Conservation (phyloP, 768 basidiomycete genomes). For the Piloderma croceum region DNA sequence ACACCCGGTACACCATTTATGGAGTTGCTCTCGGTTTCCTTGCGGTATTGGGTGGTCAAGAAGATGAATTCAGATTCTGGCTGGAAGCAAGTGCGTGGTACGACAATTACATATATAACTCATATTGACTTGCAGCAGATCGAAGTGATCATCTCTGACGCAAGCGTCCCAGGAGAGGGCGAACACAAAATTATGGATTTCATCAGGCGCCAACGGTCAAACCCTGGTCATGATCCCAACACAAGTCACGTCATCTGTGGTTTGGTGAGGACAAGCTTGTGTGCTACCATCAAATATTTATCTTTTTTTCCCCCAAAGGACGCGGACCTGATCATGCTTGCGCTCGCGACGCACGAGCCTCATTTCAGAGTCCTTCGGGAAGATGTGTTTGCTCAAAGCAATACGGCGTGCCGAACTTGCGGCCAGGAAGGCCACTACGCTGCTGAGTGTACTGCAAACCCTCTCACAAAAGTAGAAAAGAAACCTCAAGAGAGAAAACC, state of each 20-base stretch:
- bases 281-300: neutral
- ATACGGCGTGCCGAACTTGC: slow-evolving; percentile 82
- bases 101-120: neutral
- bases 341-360: slow-evolving; percentile 97
- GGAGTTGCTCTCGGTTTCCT: slow-evolving; percentile 79
- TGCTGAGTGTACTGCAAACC: slow-evolving; percentile 84
- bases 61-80: slow-evolving; percentile 95
- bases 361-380: slow-evolving; percentile 95
- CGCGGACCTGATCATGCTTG: slow-evolving; percentile 98
- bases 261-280: slow-evolving; percentile 48
- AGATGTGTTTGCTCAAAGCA: slow-evolving; percentile 88
- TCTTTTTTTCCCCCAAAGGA: slow-evolving; percentile 50
- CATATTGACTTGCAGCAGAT: slow-evolving; percentile 44
- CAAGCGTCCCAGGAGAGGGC: slow-evolving; percentile 95
- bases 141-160: slow-evolving; percentile 94
- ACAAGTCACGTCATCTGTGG: slow-evolving; percentile 97
- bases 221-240: slow-evolving; percentile 90
- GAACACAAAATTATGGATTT: slow-evolving; percentile 99
- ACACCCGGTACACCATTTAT: slow-evolving; percentile 99
- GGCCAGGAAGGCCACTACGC: slow-evolving; percentile 94
- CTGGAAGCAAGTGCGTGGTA: slow-evolving; percentile 76
- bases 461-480: slow-evolving; percentile 64
- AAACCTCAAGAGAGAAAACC: slow-evolving; percentile 75
- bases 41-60: slow-evolving; percentile 94
- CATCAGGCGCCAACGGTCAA: slow-evolving; percentile 83